Percentiles rank a stretch among this genome's conserved stretches.
Conservation (phyloP, 1,284 basidiomycete species). For the Phellopilus nigrolimitatus region DNA sequence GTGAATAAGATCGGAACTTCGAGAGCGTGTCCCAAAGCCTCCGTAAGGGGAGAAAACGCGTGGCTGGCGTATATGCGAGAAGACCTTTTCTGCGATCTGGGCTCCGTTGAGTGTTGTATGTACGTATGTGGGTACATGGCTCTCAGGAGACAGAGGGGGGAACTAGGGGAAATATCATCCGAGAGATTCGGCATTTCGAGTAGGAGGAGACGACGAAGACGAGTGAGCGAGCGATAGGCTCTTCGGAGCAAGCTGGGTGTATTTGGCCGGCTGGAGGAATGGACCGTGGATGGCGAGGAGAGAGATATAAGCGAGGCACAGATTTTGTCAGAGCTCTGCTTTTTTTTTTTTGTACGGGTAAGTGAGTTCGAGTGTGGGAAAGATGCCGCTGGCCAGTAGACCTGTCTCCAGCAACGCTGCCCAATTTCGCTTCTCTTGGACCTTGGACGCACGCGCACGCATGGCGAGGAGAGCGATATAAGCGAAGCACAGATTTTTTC, state of each 20-base stretch:
- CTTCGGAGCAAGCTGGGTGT: background rate
- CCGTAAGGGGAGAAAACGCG: background rate
- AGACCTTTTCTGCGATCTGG: background rate
- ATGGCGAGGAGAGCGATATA: background rate
- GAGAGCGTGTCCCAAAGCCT: background rate
- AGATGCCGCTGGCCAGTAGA: too few species aligned
- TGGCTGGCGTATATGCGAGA: background rate
- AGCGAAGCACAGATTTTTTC: background rate
- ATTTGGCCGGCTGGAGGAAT: background rate
- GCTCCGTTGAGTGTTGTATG: background rate
- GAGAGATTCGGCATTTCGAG: background rate
- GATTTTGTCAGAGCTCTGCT: too few species aligned
- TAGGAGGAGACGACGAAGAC: background rate
- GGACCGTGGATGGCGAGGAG: background rate
- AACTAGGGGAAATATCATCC: background rate
- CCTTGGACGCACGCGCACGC: too few species aligned
- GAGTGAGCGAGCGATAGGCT: background rate
- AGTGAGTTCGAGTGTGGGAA: too few species aligned
- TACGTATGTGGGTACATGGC: too few species aligned
- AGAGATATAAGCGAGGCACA: background rate
- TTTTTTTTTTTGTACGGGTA: too few species aligned
- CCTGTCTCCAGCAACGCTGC: too few species aligned
- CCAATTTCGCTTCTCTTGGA: too few species aligned
- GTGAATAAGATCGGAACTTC: background rate
- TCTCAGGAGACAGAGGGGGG: background rate